Base-by-base conservation (phyloP, 2,329 filamentous ascomycete genomes). In the Colletotrichum nymphaeae region DNA sequence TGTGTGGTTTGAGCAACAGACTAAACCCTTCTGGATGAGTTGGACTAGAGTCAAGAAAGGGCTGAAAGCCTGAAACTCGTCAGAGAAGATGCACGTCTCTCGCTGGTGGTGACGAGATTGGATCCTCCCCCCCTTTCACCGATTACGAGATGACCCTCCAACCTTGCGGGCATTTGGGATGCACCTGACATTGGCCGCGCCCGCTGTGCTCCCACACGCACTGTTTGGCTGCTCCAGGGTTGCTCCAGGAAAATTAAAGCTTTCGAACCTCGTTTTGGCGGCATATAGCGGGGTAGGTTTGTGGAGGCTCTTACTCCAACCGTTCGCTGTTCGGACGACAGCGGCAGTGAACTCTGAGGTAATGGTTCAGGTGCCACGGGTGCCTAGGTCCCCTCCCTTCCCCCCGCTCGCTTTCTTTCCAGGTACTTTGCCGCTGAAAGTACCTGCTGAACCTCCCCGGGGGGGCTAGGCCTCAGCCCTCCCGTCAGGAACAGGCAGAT, bases 291-390 rank as follows among this genome's bases (percentile, higher is more conserved):
- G 70, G 67, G 70, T 73, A 73, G 55, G 67, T 65, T 73, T 73
- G 53, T 60, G 70, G 69, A 53, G 62, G 66, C 49, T 46, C 9
- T 63, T 68, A 42, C 69, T 59, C 70, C 57, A 72, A 64, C 59
- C 30, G 60, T 70, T 64, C 67, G 46, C 70, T 55, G 67, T 73
- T 73, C 70, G 70, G 70, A 73, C 70, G 70, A 73, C 66, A 49
- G 65, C 57, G 22, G 59, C 67, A 35, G 42, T 46, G 57, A 68
- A 63, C 66, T 55, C 56, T 62, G 42, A 35, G 24, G 60, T 49
- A 30, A 35, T 32, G 60, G 35, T 35, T 30, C 7, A 42, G 37
- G 37, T 42, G 37, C 37, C 37, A 24, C 11, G 16, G 14, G 37
- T 42, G 37, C 37, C 37, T 19, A 42, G 26, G 52, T 58, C 22